Evolutionary conservation across 345 rosid genomes (phyloP), one percentile per base, ranked within the genome.

Genomic region (Brassica rapa): DNA sequence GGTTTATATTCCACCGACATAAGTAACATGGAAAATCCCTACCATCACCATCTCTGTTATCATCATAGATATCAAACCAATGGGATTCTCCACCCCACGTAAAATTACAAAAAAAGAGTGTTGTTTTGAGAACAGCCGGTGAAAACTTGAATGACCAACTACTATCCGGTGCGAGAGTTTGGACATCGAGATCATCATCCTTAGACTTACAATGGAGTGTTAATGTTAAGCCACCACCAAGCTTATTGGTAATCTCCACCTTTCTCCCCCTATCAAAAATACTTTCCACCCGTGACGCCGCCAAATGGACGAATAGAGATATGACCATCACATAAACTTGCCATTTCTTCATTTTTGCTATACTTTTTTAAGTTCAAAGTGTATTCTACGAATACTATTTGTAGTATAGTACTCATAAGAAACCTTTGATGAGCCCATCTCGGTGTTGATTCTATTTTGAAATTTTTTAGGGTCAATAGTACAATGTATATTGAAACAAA

Each of bases 61-160:
- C 56, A 49, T 49, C 16, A 49, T 49, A 49, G 56, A 49, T 49
- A 49, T 49, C 16, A 49, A 49, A 49, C 56, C 56, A 49, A 49
- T 49, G 56, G 16, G 56, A 49, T 49, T 49, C 56, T 14, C 2
- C 7, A n/a, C 2, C 56, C 56, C 56, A 49, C 19, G n/a, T 49
- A n/a, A 49, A 49, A 49, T 49, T 49, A 46, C 55, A 46, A 46
- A 46, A 39, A 46, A 46, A 46, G 16, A 46, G 55, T 14, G 55
- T 12, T 46, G 0, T 4, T 6, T 33, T 24, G 14, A 56, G 53
- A 6, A 63, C 1, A 39, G 16, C 56, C 37, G 75, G 81, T 63
- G 57, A 51, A 53, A 77, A 70, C 32, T 6, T 9, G 55, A 71
- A 77, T 16, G 70, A 70, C 75, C 75, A 77, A 49, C 43, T 24